Conservation (phyloP, 129 eudicot species). For the Mikania micrantha region DNA sequence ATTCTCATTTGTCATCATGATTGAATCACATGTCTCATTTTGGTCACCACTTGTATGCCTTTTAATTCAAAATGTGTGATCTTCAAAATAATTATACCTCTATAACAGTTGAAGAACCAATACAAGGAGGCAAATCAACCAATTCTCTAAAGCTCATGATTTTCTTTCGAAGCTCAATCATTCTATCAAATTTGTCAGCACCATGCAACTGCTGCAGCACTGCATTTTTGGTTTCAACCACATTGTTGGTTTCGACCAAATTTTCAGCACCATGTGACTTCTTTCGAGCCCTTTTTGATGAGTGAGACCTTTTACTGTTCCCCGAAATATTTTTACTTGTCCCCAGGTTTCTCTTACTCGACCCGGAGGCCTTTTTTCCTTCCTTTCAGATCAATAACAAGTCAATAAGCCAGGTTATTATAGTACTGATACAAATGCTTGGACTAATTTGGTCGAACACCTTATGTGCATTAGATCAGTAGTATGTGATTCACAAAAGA, state of each 20-base stretch:
- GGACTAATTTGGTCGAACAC: constrained; percentile 14
- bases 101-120: constrained; percentile 41
- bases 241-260: constrained; percentile 16
- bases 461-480: constrained; percentile 16
- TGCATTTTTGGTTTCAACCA: background rate
- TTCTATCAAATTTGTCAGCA: constrained; percentile 29
- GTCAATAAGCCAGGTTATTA: background rate
- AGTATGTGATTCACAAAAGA: background rate
- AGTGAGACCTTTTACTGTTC: constrained; percentile 12
- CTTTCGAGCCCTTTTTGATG: constrained; percentile 8
- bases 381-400: constrained; percentile 22
- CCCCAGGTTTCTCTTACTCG: constrained; percentile 17
- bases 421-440: constrained; percentile 2
- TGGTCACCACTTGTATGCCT: background rate
- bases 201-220: constrained; percentile 26
- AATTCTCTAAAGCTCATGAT: constrained; percentile 64
- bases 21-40: background rate
- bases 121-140: constrained; percentile 58
- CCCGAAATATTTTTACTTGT: constrained; percentile 1
- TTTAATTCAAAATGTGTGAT: background rate
- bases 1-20: background rate
- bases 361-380: constrained; percentile 25
- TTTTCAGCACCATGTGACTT: constrained; percentile 34
- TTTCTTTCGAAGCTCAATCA: constrained; percentile 55
- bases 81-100: constrained; percentile 47